Conservation (phyloP, 2,329 filamentous ascomycete genomes). For the Phoma herbarum region DNA sequence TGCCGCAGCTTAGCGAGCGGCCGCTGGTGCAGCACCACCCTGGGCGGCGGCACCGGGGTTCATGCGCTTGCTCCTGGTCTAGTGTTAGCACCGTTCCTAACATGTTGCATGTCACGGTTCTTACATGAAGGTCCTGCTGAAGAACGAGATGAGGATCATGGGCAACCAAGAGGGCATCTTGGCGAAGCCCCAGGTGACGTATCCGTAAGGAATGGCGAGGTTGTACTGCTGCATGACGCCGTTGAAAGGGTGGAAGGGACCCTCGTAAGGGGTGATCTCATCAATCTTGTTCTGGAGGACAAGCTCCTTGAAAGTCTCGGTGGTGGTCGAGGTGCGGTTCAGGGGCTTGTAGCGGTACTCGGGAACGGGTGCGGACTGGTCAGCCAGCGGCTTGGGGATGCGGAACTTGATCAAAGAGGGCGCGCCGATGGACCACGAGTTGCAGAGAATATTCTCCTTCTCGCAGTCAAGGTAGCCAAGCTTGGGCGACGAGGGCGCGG, state of each 20-base stretch:
- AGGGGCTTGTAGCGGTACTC: slow-evolving; percentile 71
- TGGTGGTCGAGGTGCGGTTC: slow-evolving; percentile 74
- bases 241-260: slow-evolving; percentile 79
- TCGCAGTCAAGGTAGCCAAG: slow-evolving; percentile 79
- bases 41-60: slow-evolving; percentile 24
- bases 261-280: slow-evolving; percentile 64
- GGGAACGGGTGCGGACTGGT: slow-evolving; percentile 70
- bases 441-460: slow-evolving; percentile 76
- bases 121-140: slow-evolving; percentile 80
- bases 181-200: slow-evolving; percentile 69
- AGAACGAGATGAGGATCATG: slow-evolving; percentile 78
- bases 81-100: slow-evolving; percentile 19
- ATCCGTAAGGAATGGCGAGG: slow-evolving; percentile 71
- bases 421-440: slow-evolving; percentile 72
- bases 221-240: slow-evolving; percentile 70
- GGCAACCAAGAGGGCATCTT: slow-evolving; percentile 74
- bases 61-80: slow-evolving; percentile 38
- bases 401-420: slow-evolving; percentile 72
- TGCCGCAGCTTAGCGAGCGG: slow-evolving; percentile 20
- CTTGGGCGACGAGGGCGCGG: slow-evolving; percentile 69
- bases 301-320: slow-evolving; percentile 69
- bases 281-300: slow-evolving; percentile 67
- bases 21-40: slow-evolving; percentile 21
- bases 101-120: slow-evolving; percentile 34
- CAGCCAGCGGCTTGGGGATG: slow-evolving; percentile 66